These are phyloP conservation scores for Furcasterigmium sp. DNA, from an alignment of 2,329 filamentous ascomycete species.

Conservation along the genomic window DNA sequence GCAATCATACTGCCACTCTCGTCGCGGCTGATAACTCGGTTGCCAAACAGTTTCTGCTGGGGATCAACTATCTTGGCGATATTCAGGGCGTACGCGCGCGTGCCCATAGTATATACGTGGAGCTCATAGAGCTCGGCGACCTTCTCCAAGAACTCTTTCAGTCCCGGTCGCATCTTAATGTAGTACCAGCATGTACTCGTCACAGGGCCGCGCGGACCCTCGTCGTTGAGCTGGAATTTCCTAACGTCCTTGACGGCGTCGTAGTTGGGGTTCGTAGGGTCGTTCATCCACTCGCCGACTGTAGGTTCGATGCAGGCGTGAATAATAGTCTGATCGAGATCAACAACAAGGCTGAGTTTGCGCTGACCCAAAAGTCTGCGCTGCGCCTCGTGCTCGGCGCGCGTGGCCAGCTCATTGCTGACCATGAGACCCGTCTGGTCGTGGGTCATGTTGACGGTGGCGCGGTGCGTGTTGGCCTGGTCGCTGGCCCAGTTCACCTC, in stretches of 20 bases:
- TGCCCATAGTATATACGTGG: slow-evolving; percentile 99
- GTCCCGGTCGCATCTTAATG: slow-evolving; percentile 90
- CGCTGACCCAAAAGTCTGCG: slow-evolving; percentile 71
- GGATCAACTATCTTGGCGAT: slow-evolving; percentile 94
- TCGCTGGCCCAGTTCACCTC: slow-evolving; percentile 77
- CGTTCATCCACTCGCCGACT: slow-evolving; percentile 89
- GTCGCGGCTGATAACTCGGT: slow-evolving; percentile 91
- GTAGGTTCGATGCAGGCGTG: slow-evolving; percentile 97
- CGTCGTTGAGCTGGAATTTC: slow-evolving; percentile 84
- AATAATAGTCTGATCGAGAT: slow-evolving; percentile 97
- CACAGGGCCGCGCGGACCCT: slow-evolving; percentile 64
- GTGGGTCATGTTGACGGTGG: slow-evolving; percentile 92
- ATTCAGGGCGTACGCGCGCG: slow-evolving; percentile 86
- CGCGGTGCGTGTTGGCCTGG: slow-evolving; percentile 72
- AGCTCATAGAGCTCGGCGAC: slow-evolving; percentile 83
- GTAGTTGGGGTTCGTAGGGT: slow-evolving; percentile 85
- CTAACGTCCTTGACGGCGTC: slow-evolving; percentile 83
- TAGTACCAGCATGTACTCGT: slow-evolving; percentile 84
- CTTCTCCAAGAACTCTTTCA: slow-evolving; percentile 73
- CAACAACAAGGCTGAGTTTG: slow-evolving; percentile 90
- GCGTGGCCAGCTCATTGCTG: slow-evolving; percentile 73
- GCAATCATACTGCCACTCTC: slow-evolving; percentile 91
- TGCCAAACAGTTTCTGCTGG: slow-evolving; percentile 81
- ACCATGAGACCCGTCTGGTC: slow-evolving; percentile 84
- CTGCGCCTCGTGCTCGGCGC: slow-evolving; percentile 82